These are phyloP conservation scores for Pseudovirgaria hyperparasitica DNA, from an alignment of 2,329 filamentous ascomycete genomes.

Conservation along the genomic window DNA sequence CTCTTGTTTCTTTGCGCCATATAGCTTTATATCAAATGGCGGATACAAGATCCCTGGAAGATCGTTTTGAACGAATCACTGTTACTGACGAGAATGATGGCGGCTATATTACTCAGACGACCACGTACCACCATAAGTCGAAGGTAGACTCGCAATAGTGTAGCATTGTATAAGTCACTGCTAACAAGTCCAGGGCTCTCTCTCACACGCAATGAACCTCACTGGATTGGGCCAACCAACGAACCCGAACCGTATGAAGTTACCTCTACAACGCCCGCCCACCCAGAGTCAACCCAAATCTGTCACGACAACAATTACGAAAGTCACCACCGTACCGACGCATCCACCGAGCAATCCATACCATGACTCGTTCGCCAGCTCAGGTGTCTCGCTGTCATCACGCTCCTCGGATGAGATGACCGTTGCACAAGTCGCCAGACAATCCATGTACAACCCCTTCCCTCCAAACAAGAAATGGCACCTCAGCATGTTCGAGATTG, in stretches of 20 bases:
- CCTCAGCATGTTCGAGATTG: constrained; percentile 89
- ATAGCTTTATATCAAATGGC: no score
- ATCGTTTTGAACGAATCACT: constrained; percentile 78
- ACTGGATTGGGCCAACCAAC: constrained; percentile 33
- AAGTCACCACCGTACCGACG: constrained; percentile 56
- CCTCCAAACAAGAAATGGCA: constrained; percentile 50
- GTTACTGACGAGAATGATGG: constrained; percentile 76
- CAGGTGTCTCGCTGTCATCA: constrained; percentile 24
- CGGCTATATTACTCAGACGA: constrained; percentile 40
- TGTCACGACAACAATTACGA: constrained; percentile 33
- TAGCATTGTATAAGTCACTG: no score
- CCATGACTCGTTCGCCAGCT: no score
- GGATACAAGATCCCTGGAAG: constrained; percentile 68
- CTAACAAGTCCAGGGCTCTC: constrained; percentile 27
- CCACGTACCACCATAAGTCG: constrained; percentile 49
- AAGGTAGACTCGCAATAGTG: constrained; percentile 53
- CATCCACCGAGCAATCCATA: constrained; percentile 42
- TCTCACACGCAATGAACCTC: constrained; percentile 33
- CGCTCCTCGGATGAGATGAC: constrained; percentile 23
- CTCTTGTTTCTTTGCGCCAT: no score
- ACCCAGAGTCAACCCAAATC: constrained; percentile 51
- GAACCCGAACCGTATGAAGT: constrained; percentile 52
- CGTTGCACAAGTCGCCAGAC: constrained; percentile 27
- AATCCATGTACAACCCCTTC: constrained; percentile 33
- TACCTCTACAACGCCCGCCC: constrained; percentile 71